Base-by-base conservation (phyloP, 768 basidiomycete genomes). In the Gymnopilus dilepis region DNA sequence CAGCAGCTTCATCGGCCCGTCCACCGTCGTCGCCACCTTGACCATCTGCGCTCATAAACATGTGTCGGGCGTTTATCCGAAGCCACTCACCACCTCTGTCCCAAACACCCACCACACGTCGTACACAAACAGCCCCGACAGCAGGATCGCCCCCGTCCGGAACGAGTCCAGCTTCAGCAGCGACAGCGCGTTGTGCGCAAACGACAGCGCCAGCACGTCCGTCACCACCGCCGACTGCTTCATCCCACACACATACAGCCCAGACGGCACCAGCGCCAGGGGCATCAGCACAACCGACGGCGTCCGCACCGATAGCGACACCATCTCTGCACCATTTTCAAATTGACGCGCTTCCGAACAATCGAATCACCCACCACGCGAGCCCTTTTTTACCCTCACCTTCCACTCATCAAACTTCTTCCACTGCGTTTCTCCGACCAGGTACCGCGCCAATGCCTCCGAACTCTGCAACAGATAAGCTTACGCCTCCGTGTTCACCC, bases 81-180 rank as follows among this genome's bases (percentile, higher is more conserved):
- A 53, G 19, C 38, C 30, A 79, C 90, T 72, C 73, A 92, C 92
- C 75, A 94, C 92, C 69, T 88, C 84, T 0, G 91, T 91, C 19
- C 91, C 92, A 72, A 95, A 96, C 2, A 96, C 94, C 93, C 93
- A 97, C 84, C 89, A 97, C 40, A 97, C 85, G 72, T 99, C 97
- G 71, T 99, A 99, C 41, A 97, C 47, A 76, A 98, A 94, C 22
- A 99, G 78, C 4, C 93, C 95, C 2, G 84, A 83, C 5, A 99
- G 80, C 3, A 98, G 82, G 61, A 94, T 85, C 40, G 83, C 82
- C 6, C 95, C 97, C 15, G 97, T 97, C 68, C 82, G 76, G 81
- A 98, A 97, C 8, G 92, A 92, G 74, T 99, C 97, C 31, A 98
- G 74, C 72, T 88, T 90, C 66, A 98, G 79, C 61, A 95, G 73